A percentile compares a stretch with the other conserved stretches of the same genome.
Evolutionary conservation across 2,329 filamentous ascomycete genomes (phyloP).

Genomic region (Lanzia echinophila): DNA sequence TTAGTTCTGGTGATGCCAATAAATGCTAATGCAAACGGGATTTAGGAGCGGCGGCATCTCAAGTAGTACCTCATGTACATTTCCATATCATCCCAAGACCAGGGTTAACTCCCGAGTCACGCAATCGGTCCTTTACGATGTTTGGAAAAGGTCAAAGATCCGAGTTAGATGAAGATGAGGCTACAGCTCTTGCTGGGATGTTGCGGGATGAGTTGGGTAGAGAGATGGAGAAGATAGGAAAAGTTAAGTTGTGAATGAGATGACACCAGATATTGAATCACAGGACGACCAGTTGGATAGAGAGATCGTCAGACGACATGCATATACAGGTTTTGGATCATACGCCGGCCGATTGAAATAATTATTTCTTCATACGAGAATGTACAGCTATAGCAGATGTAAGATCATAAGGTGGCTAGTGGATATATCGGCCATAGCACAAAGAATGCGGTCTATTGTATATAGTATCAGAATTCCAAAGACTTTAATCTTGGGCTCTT

Average conservation of each 20-base stretch:
- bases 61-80: slow-evolving; percentile 89
- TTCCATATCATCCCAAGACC: slow-evolving; percentile 91
- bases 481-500: neutral
- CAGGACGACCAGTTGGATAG: neutral
- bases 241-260: slow-evolving; percentile 19
- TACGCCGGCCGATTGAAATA: too few relatives aligned
- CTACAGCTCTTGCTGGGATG: slow-evolving; percentile 48
- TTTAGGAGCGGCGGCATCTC: slow-evolving; percentile 70
- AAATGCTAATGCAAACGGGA: slow-evolving; percentile 7
- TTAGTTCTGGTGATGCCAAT: neutral
- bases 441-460: too few relatives aligned
- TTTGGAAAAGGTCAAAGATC: slow-evolving; percentile 68
- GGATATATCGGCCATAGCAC: too few relatives aligned
- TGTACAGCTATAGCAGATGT: too few relatives aligned
- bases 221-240: slow-evolving; percentile 35
- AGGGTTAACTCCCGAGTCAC: slow-evolving; percentile 46
- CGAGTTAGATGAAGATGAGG: slow-evolving; percentile 73
- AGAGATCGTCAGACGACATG: neutral
- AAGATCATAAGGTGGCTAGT: too few relatives aligned
- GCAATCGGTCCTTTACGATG: slow-evolving; percentile 64
- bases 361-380: too few relatives aligned
- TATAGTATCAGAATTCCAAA: too few relatives aligned
- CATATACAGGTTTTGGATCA: neutral
- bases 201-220: slow-evolving; percentile 44
- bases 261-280: neutral